phyloP scores from a whole-genome alignment of 2,329 filamentous ascomycete species.

The Fusarium odoratissimum region DNA sequence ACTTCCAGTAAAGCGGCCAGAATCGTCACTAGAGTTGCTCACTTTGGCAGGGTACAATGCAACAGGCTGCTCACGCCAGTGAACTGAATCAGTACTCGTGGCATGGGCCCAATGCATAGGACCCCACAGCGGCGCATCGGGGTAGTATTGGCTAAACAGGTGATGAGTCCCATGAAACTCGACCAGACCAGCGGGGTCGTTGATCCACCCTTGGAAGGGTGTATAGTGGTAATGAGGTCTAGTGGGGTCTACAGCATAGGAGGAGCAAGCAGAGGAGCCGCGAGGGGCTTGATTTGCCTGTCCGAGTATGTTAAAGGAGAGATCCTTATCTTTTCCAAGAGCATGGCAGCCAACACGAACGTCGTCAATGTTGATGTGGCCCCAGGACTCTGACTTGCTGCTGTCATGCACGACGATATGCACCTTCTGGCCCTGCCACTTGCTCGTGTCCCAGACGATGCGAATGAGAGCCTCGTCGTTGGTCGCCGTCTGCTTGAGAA shows the following conservation, averaged over 20 bases:
- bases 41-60: constrained; percentile 32
- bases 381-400: constrained; percentile 29
- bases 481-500: constrained; percentile 46
- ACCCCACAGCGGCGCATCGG: constrained; percentile 39
- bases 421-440: constrained; percentile 43
- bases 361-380: constrained; percentile 50
- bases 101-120: constrained; percentile 46
- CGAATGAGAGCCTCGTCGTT: constrained; percentile 48
- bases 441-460: constrained; percentile 47
- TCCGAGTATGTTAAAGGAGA: constrained; percentile 44
- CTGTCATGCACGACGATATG: constrained; percentile 42
- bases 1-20: constrained; percentile 43
- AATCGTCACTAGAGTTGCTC: constrained; percentile 23
- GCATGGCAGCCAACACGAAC: constrained; percentile 45
- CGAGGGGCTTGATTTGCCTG: constrained; percentile 43
- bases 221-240: constrained; percentile 46
- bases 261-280: constrained; percentile 25
- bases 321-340: constrained; percentile 35
- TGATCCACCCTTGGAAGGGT: constrained; percentile 46
- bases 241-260: constrained; percentile 43
- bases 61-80: constrained; percentile 42
- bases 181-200: constrained; percentile 42
- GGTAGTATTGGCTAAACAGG: constrained; percentile 45
- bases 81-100: constrained; percentile 40
- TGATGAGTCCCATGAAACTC: constrained; percentile 44